Evolutionary conservation across 257 asterid species (phyloP).

Genomic region (Buddleja alternifolia): DNA sequence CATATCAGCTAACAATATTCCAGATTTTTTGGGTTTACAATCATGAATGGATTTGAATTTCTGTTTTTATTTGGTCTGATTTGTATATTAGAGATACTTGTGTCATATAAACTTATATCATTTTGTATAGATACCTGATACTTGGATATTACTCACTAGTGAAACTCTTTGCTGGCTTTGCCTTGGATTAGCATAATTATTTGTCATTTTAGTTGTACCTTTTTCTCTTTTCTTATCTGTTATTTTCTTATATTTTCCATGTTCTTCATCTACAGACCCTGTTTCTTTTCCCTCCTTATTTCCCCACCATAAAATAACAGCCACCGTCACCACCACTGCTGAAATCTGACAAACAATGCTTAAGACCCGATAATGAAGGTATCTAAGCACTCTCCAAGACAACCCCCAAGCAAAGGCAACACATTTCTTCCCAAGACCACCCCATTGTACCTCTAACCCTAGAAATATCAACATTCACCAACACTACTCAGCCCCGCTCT

Average conservation of each 20-base stretch:
- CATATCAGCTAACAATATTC: too few species aligned
- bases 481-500: conserved; percentile 60
- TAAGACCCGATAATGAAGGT: conserved; percentile 47
- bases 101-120: too few species aligned
- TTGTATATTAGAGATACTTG: too few species aligned
- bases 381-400: conserved; percentile 31
- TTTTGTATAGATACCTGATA: too few species aligned
- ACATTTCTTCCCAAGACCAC: conserved; percentile 35
- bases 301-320: not conserved
- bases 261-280: not conserved
- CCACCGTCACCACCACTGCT: conserved; percentile 13
- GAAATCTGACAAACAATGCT: conserved; percentile 44
- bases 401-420: conserved; percentile 38
- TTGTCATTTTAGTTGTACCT: too few species aligned
- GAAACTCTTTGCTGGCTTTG: too few species aligned
- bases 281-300: not conserved
- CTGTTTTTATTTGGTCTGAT: too few species aligned
- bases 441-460: conserved; percentile 60
- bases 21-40: too few species aligned
- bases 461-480: conserved; percentile 33
- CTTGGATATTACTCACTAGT: too few species aligned
- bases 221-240: too few species aligned
- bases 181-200: too few species aligned
- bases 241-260: not conserved
- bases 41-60: too few species aligned